Evolutionary conservation across 805 yeast species (phyloP), one percentile per base, ranked within the genome.

Genomic region (Teunomyces tritomae): DNA sequence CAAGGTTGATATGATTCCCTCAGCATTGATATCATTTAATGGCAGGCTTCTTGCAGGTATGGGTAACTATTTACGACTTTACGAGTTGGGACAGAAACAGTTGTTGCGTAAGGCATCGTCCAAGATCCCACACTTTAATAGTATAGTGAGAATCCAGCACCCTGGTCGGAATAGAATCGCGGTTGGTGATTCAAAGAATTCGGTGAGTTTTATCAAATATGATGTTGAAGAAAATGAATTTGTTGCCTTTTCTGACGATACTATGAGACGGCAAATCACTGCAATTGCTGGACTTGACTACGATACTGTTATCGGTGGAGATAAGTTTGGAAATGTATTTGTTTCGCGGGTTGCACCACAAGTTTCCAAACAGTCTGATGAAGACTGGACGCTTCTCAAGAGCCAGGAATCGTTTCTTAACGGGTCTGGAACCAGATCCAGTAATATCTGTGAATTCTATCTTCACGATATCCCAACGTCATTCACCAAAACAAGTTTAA

Each of bases 251-350:
- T 83, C 82, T 1, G 90, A 83, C 58, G 98, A 94, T 64, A 63
- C 75, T 0, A 66, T 84, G 33, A 74, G 83, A 29, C 70, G 97
- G 28, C 87, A 85, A 57, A 74, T 85, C 3, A 85, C 95, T 0
- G 56, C 82, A 2, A 55, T 85, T 37, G 59, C 73, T 2, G 67
- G 80, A 53, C 65, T 94, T 4, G 98, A 94, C 61, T 78, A 81
- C 51, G 82, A 82, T 47, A 89, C 97, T 0, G 79, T 87, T 0
- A 70, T 86, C 35, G 89, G 88, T 1, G 96, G 96, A 10, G 98
- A 94, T 62, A 84, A 83, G 58, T 89, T 87, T 65, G 97, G 98
- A 0, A 88, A 85, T 56, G 41, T 90, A 0, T 83, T 85, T 65
- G 77, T 87, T 1, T 65, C 89, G 35, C 70, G 97, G 49, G 64